Base-by-base conservation (phyloP, 495 filamentous ascomycete species). In the Rostrohypoxylon terebratum region DNA sequence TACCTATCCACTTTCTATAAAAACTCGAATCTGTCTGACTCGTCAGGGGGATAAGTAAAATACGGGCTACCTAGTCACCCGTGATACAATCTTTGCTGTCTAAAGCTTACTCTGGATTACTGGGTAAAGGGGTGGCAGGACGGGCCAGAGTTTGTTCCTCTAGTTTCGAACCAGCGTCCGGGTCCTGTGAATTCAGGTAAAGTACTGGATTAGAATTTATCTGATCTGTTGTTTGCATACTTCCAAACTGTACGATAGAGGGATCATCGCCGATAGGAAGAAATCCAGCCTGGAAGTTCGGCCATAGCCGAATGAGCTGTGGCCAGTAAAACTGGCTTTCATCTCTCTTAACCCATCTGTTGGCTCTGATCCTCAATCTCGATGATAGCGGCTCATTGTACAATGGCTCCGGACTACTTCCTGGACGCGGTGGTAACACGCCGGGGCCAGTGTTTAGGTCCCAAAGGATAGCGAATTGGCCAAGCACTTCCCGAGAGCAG, bases 381-480 rank as follows among this genome's bases (percentile, higher is more conserved):
- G 0, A 8, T 0, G 54, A 40, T 1, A 50, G 5, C 3, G 2
- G 2, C 5, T 2, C 55, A 50, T 65, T 73, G 8, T 18, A 28
- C 21, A 13, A 40, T 6, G 53, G 57, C 10, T 71, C 54, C n/a
- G 59, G 16, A 4, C 45, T n/a, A 6, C 34, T 21, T 9, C 55
- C 55, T 23, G 48, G 62, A 23, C 34, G 18, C 2, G 20, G 62
- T n/a, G 28, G 51, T 13, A 34, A 10, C 1, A 25, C 36, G 3
- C 45, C 55, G 0, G 11, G 40, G 0, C 28, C 44, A 0, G 59
- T 10, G 7, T 71, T 65, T 18, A 14, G 1, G n/a, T 72, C 68
- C 68, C 60, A 74, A 44, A 69, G 45, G 0, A 25, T 38, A 20
- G 71, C 71, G 1, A 74, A 47, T 45, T 77, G 67, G 8, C 23